Conservation (phyloP, 306 rosid species). For the Cicer pinnatifidum region DNA sequence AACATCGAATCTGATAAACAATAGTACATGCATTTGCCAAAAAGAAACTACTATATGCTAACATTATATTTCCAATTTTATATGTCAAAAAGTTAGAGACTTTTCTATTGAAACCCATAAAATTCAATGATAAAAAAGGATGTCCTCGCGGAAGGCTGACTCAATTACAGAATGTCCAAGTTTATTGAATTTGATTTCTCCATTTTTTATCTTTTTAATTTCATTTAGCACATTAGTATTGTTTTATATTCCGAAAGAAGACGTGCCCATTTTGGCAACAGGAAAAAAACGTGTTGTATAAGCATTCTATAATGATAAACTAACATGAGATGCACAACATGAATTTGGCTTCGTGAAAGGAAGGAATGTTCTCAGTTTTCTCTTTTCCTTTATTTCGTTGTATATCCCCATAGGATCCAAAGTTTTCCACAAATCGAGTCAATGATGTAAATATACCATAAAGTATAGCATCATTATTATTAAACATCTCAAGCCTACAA, state of each 20-base stretch:
- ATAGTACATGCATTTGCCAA: not conserved
- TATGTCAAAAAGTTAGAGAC: not conserved
- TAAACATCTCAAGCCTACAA: no score
- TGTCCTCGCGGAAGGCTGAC: not conserved
- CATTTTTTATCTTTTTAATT: not conserved
- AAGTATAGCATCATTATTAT: no score
- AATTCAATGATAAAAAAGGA: not conserved
- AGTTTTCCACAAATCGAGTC: no score
- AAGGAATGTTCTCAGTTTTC: no score
- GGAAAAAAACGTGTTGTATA: not conserved
- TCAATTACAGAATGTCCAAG: not conserved
- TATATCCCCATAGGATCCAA: no score
- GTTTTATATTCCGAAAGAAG: not conserved
- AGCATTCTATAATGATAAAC: not conserved
- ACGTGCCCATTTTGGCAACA: conserved; percentile 36
- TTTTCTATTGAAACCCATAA: not conserved
- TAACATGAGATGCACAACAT: conserved; percentile 22
- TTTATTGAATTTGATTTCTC: not conserved
- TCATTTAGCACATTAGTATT: not conserved
- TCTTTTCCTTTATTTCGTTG: no score
- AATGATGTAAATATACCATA: no score
- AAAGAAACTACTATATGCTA: not conserved
- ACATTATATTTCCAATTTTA: conserved; percentile 4
- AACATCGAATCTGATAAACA: conserved; percentile 2
- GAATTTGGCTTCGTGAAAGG: conserved; percentile 11